These are phyloP conservation scores for Geranomyces michiganensis DNA, from an alignment of 192 early-diverging fungal genomes.

Conservation along the genomic window DNA sequence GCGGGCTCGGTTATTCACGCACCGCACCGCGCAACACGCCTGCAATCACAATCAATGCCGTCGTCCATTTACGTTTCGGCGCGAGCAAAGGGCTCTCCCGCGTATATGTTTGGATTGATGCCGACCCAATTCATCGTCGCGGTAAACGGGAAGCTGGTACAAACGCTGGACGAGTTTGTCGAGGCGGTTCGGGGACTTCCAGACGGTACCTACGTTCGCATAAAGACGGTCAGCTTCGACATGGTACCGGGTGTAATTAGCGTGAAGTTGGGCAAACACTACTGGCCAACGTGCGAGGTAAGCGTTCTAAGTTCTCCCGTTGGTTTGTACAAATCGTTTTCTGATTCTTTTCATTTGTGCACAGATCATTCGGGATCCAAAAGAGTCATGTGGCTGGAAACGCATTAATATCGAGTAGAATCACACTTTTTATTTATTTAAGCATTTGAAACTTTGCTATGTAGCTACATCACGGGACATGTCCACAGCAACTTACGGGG, in stretches of 20 bases:
- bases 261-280: conserved; percentile 72
- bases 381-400: conserved; percentile 19
- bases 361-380: conserved; percentile 19
- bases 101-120: conserved; percentile 49
- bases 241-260: conserved; percentile 72
- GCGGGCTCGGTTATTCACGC: conserved; percentile 58
- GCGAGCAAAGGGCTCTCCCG: conserved; percentile 48
- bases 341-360: neutral
- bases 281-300: conserved; percentile 61
- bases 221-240: conserved; percentile 78
- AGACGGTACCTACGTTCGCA: conserved; percentile 70
- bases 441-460: too few relatives aligned
- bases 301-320: neutral
- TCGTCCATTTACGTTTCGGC: conserved; percentile 49
- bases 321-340: neutral
- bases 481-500: too few relatives aligned
- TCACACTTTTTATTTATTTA: too few relatives aligned
- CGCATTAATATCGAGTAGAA: conserved; percentile 16
- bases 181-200: conserved; percentile 57
- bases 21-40: conserved; percentile 53
- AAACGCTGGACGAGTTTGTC: conserved; percentile 76
- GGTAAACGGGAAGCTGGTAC: conserved; percentile 59
- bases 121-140: conserved; percentile 53
- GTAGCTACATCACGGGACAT: too few relatives aligned
- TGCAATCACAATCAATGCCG: conserved; percentile 47